Percentiles rank a stretch among this genome's conserved stretches.
Conservation (phyloP, 106 monocot genomes). For the Ottelia alismoides region DNA sequence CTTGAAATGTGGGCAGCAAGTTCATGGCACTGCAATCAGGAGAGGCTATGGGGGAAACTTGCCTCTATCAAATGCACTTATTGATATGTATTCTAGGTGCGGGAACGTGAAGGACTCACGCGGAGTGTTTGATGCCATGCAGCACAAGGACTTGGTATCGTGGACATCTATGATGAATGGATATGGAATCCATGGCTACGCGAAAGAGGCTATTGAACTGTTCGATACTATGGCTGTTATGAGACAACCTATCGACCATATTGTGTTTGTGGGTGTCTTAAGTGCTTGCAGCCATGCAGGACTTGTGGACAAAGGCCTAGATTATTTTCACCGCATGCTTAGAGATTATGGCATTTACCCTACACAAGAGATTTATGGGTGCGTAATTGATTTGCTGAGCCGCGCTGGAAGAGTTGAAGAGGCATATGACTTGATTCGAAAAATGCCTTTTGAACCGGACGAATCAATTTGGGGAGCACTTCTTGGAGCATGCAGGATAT, state of each 20-base stretch:
- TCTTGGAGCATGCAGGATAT: constrained; percentile 61
- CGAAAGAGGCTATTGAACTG: constrained; percentile 37
- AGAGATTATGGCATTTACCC: constrained; percentile 20
- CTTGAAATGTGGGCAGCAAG: constrained; percentile 41
- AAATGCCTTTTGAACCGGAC: constrained; percentile 56
- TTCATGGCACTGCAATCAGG: constrained; percentile 29
- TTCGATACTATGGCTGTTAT: constrained; percentile 41
- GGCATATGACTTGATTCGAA: constrained; percentile 32
- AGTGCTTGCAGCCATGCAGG: constrained; percentile 80
- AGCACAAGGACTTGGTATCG: constrained; percentile 35
- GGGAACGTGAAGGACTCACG: constrained; percentile 29
- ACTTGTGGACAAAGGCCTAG: constrained; percentile 51
- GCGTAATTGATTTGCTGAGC: constrained; percentile 62
- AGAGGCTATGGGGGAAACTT: constrained; percentile 34
- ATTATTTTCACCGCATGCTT: constrained; percentile 39
- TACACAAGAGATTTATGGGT: constrained; percentile 52
- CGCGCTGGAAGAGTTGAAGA: constrained; percentile 55
- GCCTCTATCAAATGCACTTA: constrained; percentile 38
- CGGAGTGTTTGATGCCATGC: constrained; percentile 41
- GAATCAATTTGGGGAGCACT: constrained; percentile 70
- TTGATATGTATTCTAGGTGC: constrained; percentile 84
- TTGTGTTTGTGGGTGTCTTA: constrained; percentile 47
- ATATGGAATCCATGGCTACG: constrained; percentile 54
- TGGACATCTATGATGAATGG: constrained; percentile 68
- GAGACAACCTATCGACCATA: constrained; percentile 27